Evolutionary conservation across 148 eudicot species (phyloP), one percentile per base, ranked within the genome.

Genomic region (Mesembryanthemum crystallinum): DNA sequence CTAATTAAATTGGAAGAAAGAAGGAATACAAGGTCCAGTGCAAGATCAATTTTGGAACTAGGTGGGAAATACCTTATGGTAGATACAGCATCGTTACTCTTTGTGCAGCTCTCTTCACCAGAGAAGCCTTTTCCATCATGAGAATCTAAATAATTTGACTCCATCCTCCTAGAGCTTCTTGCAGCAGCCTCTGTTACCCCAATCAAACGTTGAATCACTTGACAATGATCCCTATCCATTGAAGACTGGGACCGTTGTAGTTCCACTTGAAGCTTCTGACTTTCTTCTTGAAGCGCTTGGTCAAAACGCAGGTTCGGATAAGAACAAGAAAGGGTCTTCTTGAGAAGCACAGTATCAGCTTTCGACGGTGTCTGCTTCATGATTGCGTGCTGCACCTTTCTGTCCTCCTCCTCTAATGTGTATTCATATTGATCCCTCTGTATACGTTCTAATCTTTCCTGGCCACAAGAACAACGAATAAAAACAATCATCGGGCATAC

Each of bases 161-260:
- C 73, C 71, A 72, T 24, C 5, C 33, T 43, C 33, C 61, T 58
- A 12, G 77, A 66, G 62, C 28, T 30, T 52, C 68, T 81, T 7
- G 62, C 55, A 57, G 75, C 86, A 57, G 72, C 32, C 52, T 71
- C 74, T 47, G 85, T 82, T 35, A 85, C 85, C 37, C 77, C 77
- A 43, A 85, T 77, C 68, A 85, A 76, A 65, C 71, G 83, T 24
- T 82, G 79, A 77, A 85, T 82, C 21, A 85, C 85, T 79, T 73
- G 78, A 72, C 81, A 79, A 47, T 79, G 79, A 24, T 71, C 71
- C 7, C 52, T 35, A 74, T 82, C 81, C 76, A 67, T 75, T 28
- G 61, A 45, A n/a, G 79, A 77, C 28, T 82, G 87, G 4, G 83
- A 85, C 32, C 75, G 71, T 42, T 79, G 85, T 43, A 85, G 71